Base-by-base conservation (phyloP, 1,284 basidiomycete genomes). In the Cerrena zonata region DNA sequence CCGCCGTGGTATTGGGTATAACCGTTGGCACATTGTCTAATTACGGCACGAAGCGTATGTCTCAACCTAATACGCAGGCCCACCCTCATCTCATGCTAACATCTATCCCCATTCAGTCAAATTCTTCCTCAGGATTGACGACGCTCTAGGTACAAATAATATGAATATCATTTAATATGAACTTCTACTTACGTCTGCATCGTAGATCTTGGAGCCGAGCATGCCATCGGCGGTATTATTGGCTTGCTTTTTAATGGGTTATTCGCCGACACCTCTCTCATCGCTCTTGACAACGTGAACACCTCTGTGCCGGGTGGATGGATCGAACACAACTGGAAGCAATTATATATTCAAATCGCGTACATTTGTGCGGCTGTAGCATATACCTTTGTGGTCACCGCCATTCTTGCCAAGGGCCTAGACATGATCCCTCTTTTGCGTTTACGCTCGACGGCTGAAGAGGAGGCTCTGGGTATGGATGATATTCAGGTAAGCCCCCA, bases 211-310 rank as follows among this genome's bases (percentile, higher is more conserved):
- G 91, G 89, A 65, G 86, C 89, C n/a, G 88, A 92, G 61, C 92
- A 98, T 74, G 93, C 89, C 39, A 70, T 97, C 18, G 91, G 91
- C 3, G 94, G 94, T 44, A 81, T 94, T 21, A 77, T 95, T 47
- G 93, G 94, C 38, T 77, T 91, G 34, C 64, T 97, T 39, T 68
- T 81, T 60, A 92, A 90, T 57, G 89, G 71, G 2, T 75, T 94
- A 60, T 96, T 97, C 59, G 89, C 89, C 1, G 84, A 80, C 21
- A 67, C 62, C 11, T 66, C 65, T 15, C 71, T 89, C 51, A 81
- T 84, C 48, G 75, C 82, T 5, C 77, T 87, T 48, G 91, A 96
- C 57, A 86, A 84, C 22, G 80, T 89, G 57, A 89, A 84, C 67
- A 82, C 80, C 53, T 76, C 74, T 47, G 75, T 82, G 48, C 58